These are phyloP conservation scores for Botryotinia narcissicola DNA, from an alignment of 2,329 filamentous ascomycete genomes.

Conservation along the genomic window DNA sequence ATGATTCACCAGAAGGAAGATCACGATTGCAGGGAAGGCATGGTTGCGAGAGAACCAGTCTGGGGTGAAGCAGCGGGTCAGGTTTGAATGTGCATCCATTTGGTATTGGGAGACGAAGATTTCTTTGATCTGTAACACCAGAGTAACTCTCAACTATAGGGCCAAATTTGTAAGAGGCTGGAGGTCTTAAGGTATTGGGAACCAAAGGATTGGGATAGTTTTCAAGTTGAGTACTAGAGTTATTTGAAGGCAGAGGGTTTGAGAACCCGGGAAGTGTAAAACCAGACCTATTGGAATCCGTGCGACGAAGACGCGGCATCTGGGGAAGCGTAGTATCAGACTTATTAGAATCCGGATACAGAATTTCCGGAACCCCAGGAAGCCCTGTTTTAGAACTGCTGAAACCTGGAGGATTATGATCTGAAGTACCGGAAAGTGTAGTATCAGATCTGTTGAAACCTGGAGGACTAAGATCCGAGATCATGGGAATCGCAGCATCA, in stretches of 20 bases:
- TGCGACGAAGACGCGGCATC: fast-evolving
- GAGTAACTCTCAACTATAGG: not conserved
- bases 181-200: not conserved
- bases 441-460: not conserved
- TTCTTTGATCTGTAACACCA: not conserved
- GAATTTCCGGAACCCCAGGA: fast-evolving
- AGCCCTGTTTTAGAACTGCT: fast-evolving
- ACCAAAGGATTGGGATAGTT: not conserved
- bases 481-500: not conserved
- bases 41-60: not conserved
- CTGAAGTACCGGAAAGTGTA: not conserved
- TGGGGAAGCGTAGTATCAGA: not conserved
- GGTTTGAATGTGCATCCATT: not conserved
- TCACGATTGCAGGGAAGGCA: not conserved
- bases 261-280: not conserved
- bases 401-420: fast-evolving
- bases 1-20: not conserved
- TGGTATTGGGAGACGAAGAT: not conserved
- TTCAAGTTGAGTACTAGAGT: not conserved
- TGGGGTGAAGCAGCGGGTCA: not conserved
- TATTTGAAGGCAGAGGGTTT: no score
- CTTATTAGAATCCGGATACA: not conserved
- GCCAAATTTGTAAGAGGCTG: not conserved
- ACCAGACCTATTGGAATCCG: not conserved
- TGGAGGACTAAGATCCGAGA: not conserved